Conservation (phyloP, 345 rosid species). For the Cardamine resedifolia region DNA sequence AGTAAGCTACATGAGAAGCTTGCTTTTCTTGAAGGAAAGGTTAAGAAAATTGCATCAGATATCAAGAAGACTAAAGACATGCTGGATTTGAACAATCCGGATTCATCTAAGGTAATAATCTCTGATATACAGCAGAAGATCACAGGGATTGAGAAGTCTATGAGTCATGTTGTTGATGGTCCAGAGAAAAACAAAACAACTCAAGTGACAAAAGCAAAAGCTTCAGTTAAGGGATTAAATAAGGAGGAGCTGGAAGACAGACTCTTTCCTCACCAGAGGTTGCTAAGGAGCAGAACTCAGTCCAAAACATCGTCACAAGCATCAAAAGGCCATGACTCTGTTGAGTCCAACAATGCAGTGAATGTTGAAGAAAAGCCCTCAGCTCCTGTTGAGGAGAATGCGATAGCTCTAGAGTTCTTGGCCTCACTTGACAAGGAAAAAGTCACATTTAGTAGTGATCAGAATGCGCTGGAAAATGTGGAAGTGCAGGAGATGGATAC, state of each 20-base stretch:
- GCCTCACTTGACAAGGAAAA: constrained; percentile 56
- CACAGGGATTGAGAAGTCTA: constrained; percentile 80
- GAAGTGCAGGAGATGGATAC: constrained; percentile 65
- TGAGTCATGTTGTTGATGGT: constrained; percentile 51
- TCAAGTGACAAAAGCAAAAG: constrained; percentile 38
- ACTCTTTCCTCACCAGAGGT: constrained; percentile 92
- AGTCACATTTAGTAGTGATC: constrained; percentile 27
- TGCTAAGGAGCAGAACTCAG: constrained; percentile 62
- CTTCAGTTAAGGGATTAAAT: constrained; percentile 57
- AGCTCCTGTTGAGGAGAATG: constrained; percentile 50
- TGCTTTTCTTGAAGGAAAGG: constrained; percentile 92
- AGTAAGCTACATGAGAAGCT: constrained; percentile 95
- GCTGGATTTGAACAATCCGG: constrained; percentile 82
- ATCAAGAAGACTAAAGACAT: constrained; percentile 93
- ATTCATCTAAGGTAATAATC: constrained; percentile 64
- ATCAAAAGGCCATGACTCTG: constrained; percentile 33
- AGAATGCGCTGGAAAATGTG: constrained; percentile 34
- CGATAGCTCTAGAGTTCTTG: constrained; percentile 57
- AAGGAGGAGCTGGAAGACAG: constrained; percentile 81
- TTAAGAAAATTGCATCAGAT: constrained; percentile 88
- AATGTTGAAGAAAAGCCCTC: constrained; percentile 46
- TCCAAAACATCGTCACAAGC: constrained; percentile 40
- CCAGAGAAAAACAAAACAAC: constrained; percentile 42
- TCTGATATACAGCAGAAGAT: constrained; percentile 89
- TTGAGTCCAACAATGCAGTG: constrained; percentile 32